Percentiles rank a stretch among this genome's conserved stretches.
Conservation (phyloP, 2,329 filamentous ascomycete genomes). For the Fonsecaea pugnacius region DNA sequence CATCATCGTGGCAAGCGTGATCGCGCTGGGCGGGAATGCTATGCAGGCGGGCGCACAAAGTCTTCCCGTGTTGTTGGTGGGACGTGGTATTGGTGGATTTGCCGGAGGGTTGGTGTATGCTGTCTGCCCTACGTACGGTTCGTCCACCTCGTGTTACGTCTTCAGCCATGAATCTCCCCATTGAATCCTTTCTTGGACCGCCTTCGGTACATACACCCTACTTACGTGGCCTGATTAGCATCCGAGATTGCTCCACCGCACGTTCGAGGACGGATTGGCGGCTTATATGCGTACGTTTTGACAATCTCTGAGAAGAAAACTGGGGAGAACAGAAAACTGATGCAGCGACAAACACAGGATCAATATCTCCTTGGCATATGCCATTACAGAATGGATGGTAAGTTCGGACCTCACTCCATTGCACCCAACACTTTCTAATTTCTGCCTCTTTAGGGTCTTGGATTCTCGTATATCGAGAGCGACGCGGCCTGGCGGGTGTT, state of each 20-base stretch:
- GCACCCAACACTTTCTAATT: not conserved
- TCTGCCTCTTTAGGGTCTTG: conserved; percentile 3
- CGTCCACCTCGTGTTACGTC: too few species aligned
- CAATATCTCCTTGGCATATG: conserved; percentile 12
- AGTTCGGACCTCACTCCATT: not conserved
- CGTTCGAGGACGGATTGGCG: conserved; percentile 17
- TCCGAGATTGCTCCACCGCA: conserved; percentile 23
- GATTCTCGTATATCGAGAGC: conserved; percentile 13
- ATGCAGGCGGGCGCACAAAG: conserved; percentile 63
- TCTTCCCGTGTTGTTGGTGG: conserved; percentile 60
- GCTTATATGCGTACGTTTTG: not conserved
- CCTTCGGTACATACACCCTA: too few species aligned
- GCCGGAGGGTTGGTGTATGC: conserved; percentile 34
- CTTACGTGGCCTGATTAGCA: not conserved
- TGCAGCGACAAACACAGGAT: not conserved
- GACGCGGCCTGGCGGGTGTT: conserved; percentile 9
- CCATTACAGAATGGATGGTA: conserved; percentile 18
- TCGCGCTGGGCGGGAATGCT: conserved; percentile 62
- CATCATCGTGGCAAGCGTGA: conserved; percentile 34
- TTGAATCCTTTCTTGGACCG: too few species aligned
- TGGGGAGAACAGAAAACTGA: not conserved
- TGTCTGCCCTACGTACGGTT: conserved; percentile 17
- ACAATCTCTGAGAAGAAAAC: not conserved
- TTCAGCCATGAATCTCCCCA: too few species aligned
- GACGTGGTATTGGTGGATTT: conserved; percentile 61